phyloP scores from a whole-genome alignment of 129 eudicot species.

The Chrysanthemum lavandulifolium region DNA sequence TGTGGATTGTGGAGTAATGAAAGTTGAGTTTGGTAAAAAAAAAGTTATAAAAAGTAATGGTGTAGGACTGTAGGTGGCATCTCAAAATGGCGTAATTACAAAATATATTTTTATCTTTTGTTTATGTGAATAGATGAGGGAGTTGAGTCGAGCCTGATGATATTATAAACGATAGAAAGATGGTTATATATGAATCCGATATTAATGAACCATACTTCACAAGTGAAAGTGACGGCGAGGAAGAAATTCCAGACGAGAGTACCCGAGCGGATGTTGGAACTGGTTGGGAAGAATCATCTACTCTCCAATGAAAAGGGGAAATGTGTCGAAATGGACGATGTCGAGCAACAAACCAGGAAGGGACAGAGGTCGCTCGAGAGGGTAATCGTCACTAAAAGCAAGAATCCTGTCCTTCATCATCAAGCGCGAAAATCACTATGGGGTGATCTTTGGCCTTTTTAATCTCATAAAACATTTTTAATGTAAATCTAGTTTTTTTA shows the following conservation, averaged over 20 bases:
- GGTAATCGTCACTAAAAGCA: constrained; percentile 56
- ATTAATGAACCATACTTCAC: constrained; percentile 37
- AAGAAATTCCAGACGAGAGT: constrained; percentile 28
- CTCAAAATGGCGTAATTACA: background rate
- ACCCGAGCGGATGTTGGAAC: constrained; percentile 70
- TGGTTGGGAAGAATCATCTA: constrained; percentile 88
- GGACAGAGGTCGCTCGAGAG: constrained; percentile 76
- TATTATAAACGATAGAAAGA: constrained; percentile 35
- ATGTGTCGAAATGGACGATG: constrained; percentile 78
- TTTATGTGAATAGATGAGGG: constrained; percentile 48
- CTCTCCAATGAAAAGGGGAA: constrained; percentile 67
- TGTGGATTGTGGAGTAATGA: too few species aligned
- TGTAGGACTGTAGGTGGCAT: background rate
- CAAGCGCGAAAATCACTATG: constrained; percentile 81
- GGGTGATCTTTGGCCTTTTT: constrained; percentile 98
- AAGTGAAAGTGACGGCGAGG: constrained; percentile 31
- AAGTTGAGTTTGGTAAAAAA: too few species aligned
- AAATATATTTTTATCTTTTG: background rate
- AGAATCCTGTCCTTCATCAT: constrained; percentile 72
- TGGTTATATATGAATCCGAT: constrained; percentile 51
- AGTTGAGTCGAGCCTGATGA: constrained; percentile 30
- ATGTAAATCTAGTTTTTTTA: constrained; percentile 8
- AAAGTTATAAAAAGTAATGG: too few species aligned
- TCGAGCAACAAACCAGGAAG: constrained; percentile 61
- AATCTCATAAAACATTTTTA: background rate